Base-by-base conservation (phyloP, 1,139 yeast species). In the Suhomyces kunorum region DNA sequence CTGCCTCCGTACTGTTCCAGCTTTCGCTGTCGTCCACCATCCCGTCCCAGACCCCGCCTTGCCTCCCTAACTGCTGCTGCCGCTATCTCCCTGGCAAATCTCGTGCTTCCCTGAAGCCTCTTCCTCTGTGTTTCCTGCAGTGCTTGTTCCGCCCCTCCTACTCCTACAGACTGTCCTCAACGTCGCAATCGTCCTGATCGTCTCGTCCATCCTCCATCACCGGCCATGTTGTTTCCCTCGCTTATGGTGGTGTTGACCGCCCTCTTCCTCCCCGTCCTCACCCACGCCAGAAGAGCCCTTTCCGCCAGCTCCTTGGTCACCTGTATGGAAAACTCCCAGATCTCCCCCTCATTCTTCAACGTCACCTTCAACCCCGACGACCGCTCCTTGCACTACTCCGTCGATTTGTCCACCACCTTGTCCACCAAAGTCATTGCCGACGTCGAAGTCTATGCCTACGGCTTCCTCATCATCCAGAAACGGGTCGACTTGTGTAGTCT, bases 401-500 rank as follows among this genome's bases (percentile, higher is more conserved):
- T 85, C 37, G 83, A 82, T 47, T 65, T 85, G 55, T 70, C 77
- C 15, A 78, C 90, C 4, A 81, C 80, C 41, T 71, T 85, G 40
- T 64, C 71, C 38, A 80, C 78, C 22, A 71, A 80, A 46, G 75
- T 84, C 44, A 54, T 55, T 25, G 92, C 88, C 3, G 74, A 75
- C 39, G 68, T 82, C 22, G 77, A 76, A 39, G 87, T 85, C 14
- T 83, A 79, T 53, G 94, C 92, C 5, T 85, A 84, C 56, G 94
- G 94, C 1, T 83, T 85, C 62, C 60, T 69, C 40, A 74, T 84
- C 54, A 81, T 84, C 47, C 66, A 74, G 9, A 66, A 70, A 50
- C 56, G 58, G 5, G 61, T 84, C 37, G 76, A 83, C 51, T 55
- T 82, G 50, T 85, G 94, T 65, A 36, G 53, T 14, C 57, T 83